Evolutionary conservation across 139 green algal genomes (phyloP), one percentile per base, ranked within the genome.

Genomic region (Astrephomene gubernaculifera): DNA sequence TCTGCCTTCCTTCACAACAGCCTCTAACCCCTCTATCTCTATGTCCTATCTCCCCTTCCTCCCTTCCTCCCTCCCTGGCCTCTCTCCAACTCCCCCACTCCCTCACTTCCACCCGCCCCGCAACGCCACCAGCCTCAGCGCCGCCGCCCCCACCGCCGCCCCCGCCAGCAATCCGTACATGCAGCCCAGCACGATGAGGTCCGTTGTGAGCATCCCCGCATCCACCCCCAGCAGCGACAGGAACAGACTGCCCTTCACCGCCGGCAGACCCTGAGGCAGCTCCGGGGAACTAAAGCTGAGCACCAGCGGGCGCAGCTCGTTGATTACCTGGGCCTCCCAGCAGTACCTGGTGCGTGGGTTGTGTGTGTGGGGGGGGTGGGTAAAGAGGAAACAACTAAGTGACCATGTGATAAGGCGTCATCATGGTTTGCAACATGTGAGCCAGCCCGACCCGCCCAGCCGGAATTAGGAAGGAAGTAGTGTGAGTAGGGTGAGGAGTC

Each of bases 281-380:
- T 81, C 78, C 21, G 61, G 82, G 27, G 81, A 78, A 17, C 43
- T 68, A 64, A 90, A 83, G 35, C 52, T 39, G 38, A 90, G 76
- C 33, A 60, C 67, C 33, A 90, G 79, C 79, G 65, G 74, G 19
- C 69, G 57, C 41, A 97, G 75, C 90, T 97, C 94, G 71, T 94
- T 94, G 54, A 93, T 89, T 10, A 91, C 89, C 31, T 93, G 54
- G 24, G 90, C 89, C 86, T 94, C 89, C 83, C 91, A 90, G 57
- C 87, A 67, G 45, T 86, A 93, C 79, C 90, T 91, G 87, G 68
- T 38, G 68, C 39, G 68, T 29, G 63, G 63, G n/a, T n/a, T n/a
- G n/a, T n/a, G n/a, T n/a, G n/a, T n/a, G n/a, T n/a, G n/a, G n/a
- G n/a, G n/a, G n/a, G n/a, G n/a, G n/a, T n/a, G n/a, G n/a, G n/a